phyloP scores from a whole-genome alignment of 352 stramenopile genomes.

The Saprolegnia diclina region DNA sequence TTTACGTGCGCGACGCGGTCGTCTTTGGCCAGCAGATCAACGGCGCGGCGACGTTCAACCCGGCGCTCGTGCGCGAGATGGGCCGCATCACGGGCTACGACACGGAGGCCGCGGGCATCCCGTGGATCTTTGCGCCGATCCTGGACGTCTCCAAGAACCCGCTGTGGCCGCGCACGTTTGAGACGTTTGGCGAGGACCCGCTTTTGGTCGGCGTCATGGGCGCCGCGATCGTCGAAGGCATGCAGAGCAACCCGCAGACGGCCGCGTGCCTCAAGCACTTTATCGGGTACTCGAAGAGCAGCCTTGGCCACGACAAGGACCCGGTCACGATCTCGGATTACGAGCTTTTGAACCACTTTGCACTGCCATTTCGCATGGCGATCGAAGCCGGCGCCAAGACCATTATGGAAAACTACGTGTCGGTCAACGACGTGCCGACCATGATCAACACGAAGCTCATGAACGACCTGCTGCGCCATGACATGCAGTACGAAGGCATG shows the following conservation, averaged over 20 bases:
- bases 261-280: conserved; percentile 89
- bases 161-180: conserved; percentile 86
- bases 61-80: conserved; percentile 56
- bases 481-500: conserved; percentile 87
- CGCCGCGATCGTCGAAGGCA: conserved; percentile 58
- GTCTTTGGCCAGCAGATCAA: conserved; percentile 85
- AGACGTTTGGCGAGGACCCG: conserved; percentile 93
- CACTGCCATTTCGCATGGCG: conserved; percentile 66
- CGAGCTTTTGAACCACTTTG: conserved; percentile 68
- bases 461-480: conserved; percentile 64
- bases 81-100: conserved; percentile 77
- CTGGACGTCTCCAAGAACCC: conserved; percentile 75
- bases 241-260: conserved; percentile 60
- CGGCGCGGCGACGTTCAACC: conserved; percentile 85
- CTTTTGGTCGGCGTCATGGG: conserved; percentile 64
- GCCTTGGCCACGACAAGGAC: conserved; percentile 59
- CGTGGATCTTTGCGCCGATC: conserved; percentile 89
- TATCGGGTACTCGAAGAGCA: conserved; percentile 73
- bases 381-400: conserved; percentile 67
- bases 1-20: conserved; percentile 77
- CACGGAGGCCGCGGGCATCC: conserved; percentile 80
- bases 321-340: conserved; percentile 63
- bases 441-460: conserved; percentile 79
- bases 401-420: conserved; percentile 90
- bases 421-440: conserved; percentile 81